Evolutionary conservation across 805 yeast genomes (phyloP).

Genomic region (Teunomyces gatunensis): DNA sequence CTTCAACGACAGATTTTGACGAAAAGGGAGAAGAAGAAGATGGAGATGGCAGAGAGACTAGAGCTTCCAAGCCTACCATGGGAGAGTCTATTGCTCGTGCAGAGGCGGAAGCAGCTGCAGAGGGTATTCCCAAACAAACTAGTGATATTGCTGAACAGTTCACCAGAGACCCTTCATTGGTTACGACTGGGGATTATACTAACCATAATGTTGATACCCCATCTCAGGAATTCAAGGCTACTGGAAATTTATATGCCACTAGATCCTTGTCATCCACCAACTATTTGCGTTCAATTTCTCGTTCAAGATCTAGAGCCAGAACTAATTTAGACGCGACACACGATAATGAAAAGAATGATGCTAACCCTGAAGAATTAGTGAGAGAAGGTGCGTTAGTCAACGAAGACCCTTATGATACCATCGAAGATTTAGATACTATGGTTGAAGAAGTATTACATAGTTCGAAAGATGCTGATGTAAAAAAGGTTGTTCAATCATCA

Average conservation of each 20-base stretch:
- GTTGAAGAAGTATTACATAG: constrained; percentile 44
- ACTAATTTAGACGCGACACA: constrained; percentile 20
- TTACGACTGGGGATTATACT: constrained; percentile 46
- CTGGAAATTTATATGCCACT: constrained; percentile 25
- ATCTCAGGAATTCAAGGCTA: constrained; percentile 9
- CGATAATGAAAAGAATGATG: constrained; percentile 28
- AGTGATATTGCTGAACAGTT: constrained; percentile 1
- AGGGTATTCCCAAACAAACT: not conserved
- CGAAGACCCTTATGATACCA: constrained; percentile 49
- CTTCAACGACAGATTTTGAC: constrained; percentile 7
- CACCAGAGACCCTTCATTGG: constrained; percentile 36
- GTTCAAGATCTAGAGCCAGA: constrained; percentile 57
- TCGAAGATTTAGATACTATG: constrained; percentile 49
- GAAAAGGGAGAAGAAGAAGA: constrained; percentile 27
- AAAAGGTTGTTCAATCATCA: not conserved
- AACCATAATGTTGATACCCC: constrained; percentile 42
- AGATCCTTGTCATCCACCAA: constrained; percentile 45
- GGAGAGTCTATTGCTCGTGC: constrained; percentile 46
- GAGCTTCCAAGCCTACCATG: constrained; percentile 43
- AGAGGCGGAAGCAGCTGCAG: constrained; percentile 17
- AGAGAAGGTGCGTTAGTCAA: constrained; percentile 56
- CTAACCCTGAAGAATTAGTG: constrained; percentile 41
- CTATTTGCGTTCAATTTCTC: constrained; percentile 63
- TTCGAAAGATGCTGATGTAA: not conserved
- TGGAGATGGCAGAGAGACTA: constrained; percentile 36